phyloP scores from a whole-genome alignment of 345 rosid genomes.

The Euphorbia tirucalli region DNA sequence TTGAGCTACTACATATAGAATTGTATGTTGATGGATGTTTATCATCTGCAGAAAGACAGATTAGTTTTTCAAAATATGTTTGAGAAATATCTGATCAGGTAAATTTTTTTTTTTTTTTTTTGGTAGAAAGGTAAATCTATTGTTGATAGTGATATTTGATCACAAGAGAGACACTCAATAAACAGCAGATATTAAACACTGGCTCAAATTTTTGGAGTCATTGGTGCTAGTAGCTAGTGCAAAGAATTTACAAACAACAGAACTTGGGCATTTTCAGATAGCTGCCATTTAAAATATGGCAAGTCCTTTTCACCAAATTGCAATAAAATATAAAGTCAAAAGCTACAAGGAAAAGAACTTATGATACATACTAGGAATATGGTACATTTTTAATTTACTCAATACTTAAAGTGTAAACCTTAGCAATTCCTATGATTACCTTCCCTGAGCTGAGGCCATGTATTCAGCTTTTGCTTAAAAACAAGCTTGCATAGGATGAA shows the following conservation, averaged over 20 bases:
- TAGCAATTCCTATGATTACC: not conserved
- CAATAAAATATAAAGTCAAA: not conserved
- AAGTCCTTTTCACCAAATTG: not conserved
- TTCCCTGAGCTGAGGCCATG: not conserved
- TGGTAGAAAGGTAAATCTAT: too few relatives aligned
- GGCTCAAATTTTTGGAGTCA: not conserved
- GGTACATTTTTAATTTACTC: not conserved
- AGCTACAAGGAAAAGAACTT: not conserved
- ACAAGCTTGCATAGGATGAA: not conserved
- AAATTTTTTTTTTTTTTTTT: too few relatives aligned
- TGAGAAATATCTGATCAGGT: not conserved
- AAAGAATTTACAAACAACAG: not conserved
- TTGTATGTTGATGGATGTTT: constrained; percentile 35
- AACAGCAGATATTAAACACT: not conserved
- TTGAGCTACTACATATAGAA: constrained; percentile 64
- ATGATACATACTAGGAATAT: not conserved
- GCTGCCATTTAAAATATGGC: not conserved
- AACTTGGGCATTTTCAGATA: not conserved
- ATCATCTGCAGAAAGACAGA: constrained; percentile 34
- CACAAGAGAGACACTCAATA: not conserved
- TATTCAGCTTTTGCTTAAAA: not conserved
- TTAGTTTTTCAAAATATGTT: not conserved
- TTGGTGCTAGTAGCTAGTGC: not conserved
- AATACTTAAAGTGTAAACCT: not conserved
- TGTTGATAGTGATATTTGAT: not conserved